Evolutionary conservation across 352 stramenopile genomes (phyloP).

Genomic region (Sclerospora graminicola): DNA sequence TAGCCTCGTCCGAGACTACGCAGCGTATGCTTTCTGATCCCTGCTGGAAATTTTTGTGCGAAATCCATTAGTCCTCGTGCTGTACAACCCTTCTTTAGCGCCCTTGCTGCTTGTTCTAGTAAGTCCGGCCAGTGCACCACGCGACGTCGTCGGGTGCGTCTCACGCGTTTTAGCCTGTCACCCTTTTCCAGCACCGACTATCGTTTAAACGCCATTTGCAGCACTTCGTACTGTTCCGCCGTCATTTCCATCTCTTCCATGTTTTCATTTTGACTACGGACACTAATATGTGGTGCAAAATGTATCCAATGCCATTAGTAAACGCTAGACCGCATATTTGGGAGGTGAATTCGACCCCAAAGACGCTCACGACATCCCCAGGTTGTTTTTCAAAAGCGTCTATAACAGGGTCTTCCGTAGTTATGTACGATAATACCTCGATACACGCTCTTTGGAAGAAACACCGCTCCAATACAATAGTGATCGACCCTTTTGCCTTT

Average conservation of each 20-base stretch:
- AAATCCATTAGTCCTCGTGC: no score
- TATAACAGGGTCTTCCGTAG: constrained; percentile 73
- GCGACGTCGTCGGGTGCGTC: constrained; percentile 32
- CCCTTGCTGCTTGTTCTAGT: no score
- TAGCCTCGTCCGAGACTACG: no score
- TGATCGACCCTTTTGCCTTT: constrained; percentile 8
- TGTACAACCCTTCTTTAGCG: no score
- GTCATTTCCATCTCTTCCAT: constrained; percentile 96
- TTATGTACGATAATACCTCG: constrained; percentile 76
- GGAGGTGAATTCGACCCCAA: constrained; percentile 53
- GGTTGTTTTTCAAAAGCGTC: constrained; percentile 56
- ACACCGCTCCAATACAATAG: constrained; percentile 56
- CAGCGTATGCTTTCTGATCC: no score
- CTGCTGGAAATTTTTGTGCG: no score
- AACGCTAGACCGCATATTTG: constrained; percentile 62
- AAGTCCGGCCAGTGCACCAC: no score
- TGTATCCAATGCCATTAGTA: constrained; percentile 91
- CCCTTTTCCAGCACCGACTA: constrained; percentile 91
- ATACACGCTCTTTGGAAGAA: constrained; percentile 74
- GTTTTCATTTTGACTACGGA: constrained; percentile 89
- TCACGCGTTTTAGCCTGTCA: constrained; percentile 62
- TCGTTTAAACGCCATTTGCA: constrained; percentile 90
- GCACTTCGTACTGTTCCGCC: constrained; percentile 95
- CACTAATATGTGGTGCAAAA: constrained; percentile 90
- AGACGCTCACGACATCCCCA: constrained; percentile 53